phyloP scores from a whole-genome alignment of 176 grass and related monocot genomes.

The Bolboschoenus planiculmis region DNA sequence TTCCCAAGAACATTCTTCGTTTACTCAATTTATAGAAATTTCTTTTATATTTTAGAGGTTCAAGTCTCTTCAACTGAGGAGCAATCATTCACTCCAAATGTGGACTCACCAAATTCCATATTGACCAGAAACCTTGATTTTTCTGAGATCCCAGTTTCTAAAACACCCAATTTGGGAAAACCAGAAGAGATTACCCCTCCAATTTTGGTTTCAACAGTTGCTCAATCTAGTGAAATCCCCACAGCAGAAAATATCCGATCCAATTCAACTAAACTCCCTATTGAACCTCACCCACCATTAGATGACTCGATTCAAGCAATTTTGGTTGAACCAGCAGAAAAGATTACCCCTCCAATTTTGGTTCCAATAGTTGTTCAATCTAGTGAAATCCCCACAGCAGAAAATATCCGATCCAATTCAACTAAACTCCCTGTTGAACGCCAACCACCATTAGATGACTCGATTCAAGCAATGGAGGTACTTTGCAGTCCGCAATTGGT shows the following conservation, averaged over 20 bases:
- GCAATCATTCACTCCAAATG: background rate
- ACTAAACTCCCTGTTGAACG: background rate
- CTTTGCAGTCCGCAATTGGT: conserved; percentile 13
- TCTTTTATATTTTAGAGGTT: conserved; percentile 20
- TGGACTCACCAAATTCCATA: background rate
- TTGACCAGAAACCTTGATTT: conserved; percentile 15
- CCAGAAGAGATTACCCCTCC: background rate
- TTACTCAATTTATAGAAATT: conserved; percentile 28
- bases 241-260: conserved; percentile 10
- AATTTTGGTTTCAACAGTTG: conserved; percentile 2
- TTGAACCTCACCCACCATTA: conserved; percentile 26
- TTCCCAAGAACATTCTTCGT: background rate
- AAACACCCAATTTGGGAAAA: background rate
- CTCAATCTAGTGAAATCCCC: conserved; percentile 24
- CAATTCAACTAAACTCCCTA: background rate
- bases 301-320: conserved; percentile 29
- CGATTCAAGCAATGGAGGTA: conserved; percentile 25
- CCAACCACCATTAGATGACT: conserved; percentile 32
- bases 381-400: conserved; percentile 21
- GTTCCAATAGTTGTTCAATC: conserved; percentile 12
- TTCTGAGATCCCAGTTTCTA: conserved; percentile 13
- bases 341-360: background rate
- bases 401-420: conserved; percentile 11
- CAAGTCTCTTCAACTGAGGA: background rate
- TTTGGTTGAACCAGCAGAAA: too few species aligned